Base-by-base conservation (phyloP, 306 rosid genomes). In the Cyclanthera cordifolia region DNA sequence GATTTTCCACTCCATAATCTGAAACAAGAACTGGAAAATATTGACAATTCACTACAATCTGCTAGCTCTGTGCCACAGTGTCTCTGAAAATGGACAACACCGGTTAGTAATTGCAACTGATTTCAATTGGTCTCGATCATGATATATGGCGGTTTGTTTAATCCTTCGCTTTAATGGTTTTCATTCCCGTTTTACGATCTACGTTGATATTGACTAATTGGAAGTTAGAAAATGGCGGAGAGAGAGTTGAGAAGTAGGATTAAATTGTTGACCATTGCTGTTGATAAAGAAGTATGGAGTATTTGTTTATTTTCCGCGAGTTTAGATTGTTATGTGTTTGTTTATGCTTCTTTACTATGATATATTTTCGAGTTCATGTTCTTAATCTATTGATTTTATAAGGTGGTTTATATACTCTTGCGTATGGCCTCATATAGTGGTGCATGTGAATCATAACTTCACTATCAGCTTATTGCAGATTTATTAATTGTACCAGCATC, bases 71-170 rank as follows among this genome's bases (percentile, higher is more conserved):
- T 21, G 12, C 12, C 53, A 5, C 69, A 21, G 13, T 32, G 52
- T 64, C 34, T 64, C 69, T 64, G 69, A 3, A 37, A 64, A 64
- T 64, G 69, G 53, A 43, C 6, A 64, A 20, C 52, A 39, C 53
- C 48, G 69, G 69, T 64, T 23, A 64, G 69, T 64, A 21, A 20
- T 64, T 0, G 6, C 69, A 52, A 43, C 43, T 64, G 51, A 6
- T 20, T 64, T 41, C 20, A 23, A 5, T 43, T 41, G 6, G 13
- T 64, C 19, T 64, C 13, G 52, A 41, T 5, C 39, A 11, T 43
- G n/a, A 43, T 41, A 11, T 43, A 41, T 39, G 52, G 17, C 19
- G 49, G 50, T 64, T 64, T 64, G 0, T 51, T 41, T 41, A 43
- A 24, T 46, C n/a, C 3, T 45, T 25, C 12, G 53, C 3, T 43